Evolutionary conservation across 257 asterid genomes (phyloP), one percentile per base, ranked within the genome.

Genomic region (Plectranthus barbatus): DNA sequence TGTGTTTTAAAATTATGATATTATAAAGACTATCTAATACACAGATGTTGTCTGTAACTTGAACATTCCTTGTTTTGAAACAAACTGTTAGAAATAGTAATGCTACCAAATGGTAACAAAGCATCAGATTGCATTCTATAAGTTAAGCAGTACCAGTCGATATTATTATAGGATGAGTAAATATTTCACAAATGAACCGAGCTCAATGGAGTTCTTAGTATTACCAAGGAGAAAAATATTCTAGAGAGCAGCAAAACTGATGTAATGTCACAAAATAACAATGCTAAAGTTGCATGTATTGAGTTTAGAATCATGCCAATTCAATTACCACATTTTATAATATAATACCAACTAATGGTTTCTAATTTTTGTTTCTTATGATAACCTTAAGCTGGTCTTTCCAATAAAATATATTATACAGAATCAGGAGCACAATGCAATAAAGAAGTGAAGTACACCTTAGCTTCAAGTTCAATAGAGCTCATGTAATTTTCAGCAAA

Each of bases 401-500:
- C 50, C 60, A 17, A 13, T 39, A 33, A 50, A 50, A 65, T 41
- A 49, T 19, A 45, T 37, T 34, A 33, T 57, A 67, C 20, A 56
- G n/a, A 62, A 64, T 17, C 37, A 33, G 62, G 42, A 12, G 5
- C 48, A 37, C 66, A 69, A 19, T 41, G 21, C 20, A 49, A 69
- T 26, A 60, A 56, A 68, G 8, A 21, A 20, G 36, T 41, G 31
- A 54, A 66, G 66, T 49, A 55, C 75, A 91, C 98, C 95, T 84
- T 86, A 44, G 84, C 80, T 42, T 84, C 95, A 62, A 80, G 77
- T 78, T 86, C 98, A 73, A 86, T 69, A 53, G 61, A 70, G 70
- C 79, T 72, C 87, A 89, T 72, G 77, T 68, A 74, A 39, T 48
- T 58, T 75, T 84, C 98, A 68, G 95, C 90, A 70, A 64, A 81